phyloP scores from a whole-genome alignment of 805 yeast genomes.

The Candida hungchunana region DNA sequence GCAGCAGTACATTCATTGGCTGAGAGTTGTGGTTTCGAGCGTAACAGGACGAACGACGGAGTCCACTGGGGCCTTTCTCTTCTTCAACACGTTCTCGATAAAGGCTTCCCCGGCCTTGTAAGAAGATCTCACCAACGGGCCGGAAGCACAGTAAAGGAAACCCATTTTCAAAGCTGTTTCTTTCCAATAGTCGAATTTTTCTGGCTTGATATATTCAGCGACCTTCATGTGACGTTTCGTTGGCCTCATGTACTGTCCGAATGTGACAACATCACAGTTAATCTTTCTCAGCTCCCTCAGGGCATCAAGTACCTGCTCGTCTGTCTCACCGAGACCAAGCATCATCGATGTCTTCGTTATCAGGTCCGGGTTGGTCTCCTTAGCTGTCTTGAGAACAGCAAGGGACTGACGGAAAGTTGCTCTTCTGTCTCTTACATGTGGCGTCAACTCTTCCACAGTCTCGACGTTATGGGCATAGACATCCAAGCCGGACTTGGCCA shows the following conservation, averaged over 20 bases:
- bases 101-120: slow-evolving; percentile 98
- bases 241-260: slow-evolving; percentile 99
- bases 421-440: slow-evolving; percentile 91
- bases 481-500: slow-evolving; percentile 86
- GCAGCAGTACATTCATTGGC: too few relatives aligned
- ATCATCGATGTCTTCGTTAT: slow-evolving; percentile 91
- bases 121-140: slow-evolving; percentile 93
- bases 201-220: slow-evolving; percentile 91
- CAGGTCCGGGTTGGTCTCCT: slow-evolving; percentile 64
- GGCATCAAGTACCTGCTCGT: slow-evolving; percentile 78
- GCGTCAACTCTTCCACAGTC: slow-evolving; percentile 93
- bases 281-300: slow-evolving; percentile 70
- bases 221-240: slow-evolving; percentile 98
- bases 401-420: slow-evolving; percentile 92
- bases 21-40: too few relatives aligned
- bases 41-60: slow-evolving; percentile 1
- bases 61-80: slow-evolving; percentile 39
- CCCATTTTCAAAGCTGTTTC: slow-evolving; percentile 83
- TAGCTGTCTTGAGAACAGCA: slow-evolving; percentile 74
- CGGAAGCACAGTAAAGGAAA: slow-evolving; percentile 93
- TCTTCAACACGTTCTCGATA: slow-evolving; percentile 86
- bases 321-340: slow-evolving; percentile 97
- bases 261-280: slow-evolving; percentile 90
- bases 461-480: slow-evolving; percentile 97
- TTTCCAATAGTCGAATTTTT: slow-evolving; percentile 91